Evolutionary conservation across 768 basidiomycete species (phyloP).

Genomic region (Grammothele lineata): DNA sequence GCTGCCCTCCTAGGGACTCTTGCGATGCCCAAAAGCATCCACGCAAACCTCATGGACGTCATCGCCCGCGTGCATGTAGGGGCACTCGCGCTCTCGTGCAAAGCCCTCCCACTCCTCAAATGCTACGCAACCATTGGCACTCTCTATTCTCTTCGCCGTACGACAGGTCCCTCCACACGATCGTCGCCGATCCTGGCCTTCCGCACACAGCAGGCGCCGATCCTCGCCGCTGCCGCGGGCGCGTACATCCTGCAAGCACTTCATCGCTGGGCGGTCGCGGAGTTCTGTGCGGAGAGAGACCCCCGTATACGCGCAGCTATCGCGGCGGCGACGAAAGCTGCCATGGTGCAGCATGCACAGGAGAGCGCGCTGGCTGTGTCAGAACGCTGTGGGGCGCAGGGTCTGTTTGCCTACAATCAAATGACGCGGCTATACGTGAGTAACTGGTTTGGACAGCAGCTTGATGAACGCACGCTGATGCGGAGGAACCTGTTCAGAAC

Average conservation of each 20-base stretch:
- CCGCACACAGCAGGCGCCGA: conserved; percentile 39
- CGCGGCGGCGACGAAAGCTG: conserved; percentile 30
- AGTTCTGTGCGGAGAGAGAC: conserved; percentile 24
- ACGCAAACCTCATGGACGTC: conserved; percentile 22
- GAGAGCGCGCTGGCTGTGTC: conserved; percentile 18
- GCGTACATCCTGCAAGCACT: conserved; percentile 32
- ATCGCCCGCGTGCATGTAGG: conserved; percentile 32
- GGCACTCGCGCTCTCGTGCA: conserved; percentile 25
- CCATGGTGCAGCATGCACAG: conserved; percentile 24
- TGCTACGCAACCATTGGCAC: conserved; percentile 24
- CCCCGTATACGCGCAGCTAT: conserved; percentile 23
- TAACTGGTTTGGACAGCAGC: not conserved
- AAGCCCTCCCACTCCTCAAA: conserved; percentile 23
- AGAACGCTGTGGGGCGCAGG: conserved; percentile 42
- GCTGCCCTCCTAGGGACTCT: conserved; percentile 28
- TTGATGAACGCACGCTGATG: too few relatives aligned
- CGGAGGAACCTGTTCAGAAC: conserved; percentile 27
- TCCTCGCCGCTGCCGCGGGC: conserved; percentile 33
- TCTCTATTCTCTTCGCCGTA: conserved; percentile 29
- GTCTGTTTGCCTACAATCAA: conserved; percentile 36
- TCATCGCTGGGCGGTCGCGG: conserved; percentile 15
- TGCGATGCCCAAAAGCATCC: conserved; percentile 17
- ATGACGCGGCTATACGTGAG: conserved; percentile 31
- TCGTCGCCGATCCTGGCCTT: conserved; percentile 32
- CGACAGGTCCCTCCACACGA: conserved; percentile 12